Base-by-base conservation (phyloP, 2,329 filamentous ascomycete genomes). In the Periconia macrospinosa region DNA sequence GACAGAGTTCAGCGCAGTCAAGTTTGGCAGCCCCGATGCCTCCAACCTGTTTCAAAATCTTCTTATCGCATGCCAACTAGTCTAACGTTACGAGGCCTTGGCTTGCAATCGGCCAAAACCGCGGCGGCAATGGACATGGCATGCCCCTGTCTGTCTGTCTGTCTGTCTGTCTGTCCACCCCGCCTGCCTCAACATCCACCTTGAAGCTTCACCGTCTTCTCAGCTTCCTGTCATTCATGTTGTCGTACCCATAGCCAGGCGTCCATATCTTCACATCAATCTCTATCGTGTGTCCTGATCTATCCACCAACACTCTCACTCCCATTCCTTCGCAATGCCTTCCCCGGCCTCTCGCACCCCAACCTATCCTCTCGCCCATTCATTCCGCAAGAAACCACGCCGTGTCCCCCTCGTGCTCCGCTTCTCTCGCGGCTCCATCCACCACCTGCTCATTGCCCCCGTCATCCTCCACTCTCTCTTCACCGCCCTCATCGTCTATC, bases 391-490 rank as follows among this genome's bases (percentile, higher is more conserved):
- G 45, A 81, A 81, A 62, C 78, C 78, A 23, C 70, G 76, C 3
- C 83, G 85, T 71, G 82, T 84, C 77, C 85, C 85, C 15, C 76
- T 88, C 6, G 85, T 86, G 15, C 77, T 87, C 42, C 81, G 85
- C 56, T 86, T 87, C 70, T 79, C 83, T 67, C 86, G 86, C 67
- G 85, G 85, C 47, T 83, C 84, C 2, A 82, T 88, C 50, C 85
- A 88, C 68, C 73, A 71, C 53, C 79, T 81, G 35, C 84, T 87
- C 54, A 65, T 84, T 27, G 48, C 85, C 3, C 81, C 84, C 2
- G 81, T 87, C 9, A 50, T 81, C 15, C 68, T 84, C 3, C 85
- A 87, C 71, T 80, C 82, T 1, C 52, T 81, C 35, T 84, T 86
- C 61, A 82, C 85, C 3, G 81, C 80, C 1, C 68, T 85, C 2